Evolutionary conservation across 1,139 yeast species (phyloP).

Genomic region (Saccharomyces hybrid): DNA sequence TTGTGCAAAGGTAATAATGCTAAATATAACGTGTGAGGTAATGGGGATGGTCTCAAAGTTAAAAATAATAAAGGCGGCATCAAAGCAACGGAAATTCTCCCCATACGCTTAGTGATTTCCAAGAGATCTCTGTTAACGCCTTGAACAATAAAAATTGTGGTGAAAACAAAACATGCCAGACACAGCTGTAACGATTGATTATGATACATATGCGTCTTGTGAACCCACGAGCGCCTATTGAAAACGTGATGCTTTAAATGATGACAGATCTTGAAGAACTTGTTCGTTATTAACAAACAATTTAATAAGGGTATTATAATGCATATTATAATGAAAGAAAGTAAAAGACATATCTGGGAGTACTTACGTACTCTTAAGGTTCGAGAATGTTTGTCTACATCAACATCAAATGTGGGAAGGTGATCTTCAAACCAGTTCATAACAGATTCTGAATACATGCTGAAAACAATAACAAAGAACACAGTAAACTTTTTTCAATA

Average conservation of each 20-base stretch:
- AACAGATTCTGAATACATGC: not conserved
- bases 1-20: constrained; percentile 58
- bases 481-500: not conserved
- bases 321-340: constrained; percentile 15
- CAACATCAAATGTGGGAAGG: constrained; percentile 10
- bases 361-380: constrained; percentile 4
- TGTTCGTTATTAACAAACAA: constrained; percentile 16
- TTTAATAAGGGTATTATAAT: constrained; percentile 23
- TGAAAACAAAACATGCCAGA: constrained; percentile 15
- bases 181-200: constrained; percentile 21
- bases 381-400: constrained; percentile 6
- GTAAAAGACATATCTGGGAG: constrained; percentile 7
- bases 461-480: not conserved
- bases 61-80: constrained; percentile 59
- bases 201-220: constrained; percentile 22
- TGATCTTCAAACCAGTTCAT: not conserved
- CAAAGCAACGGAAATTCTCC: constrained; percentile 55
- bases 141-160: not conserved
- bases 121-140: constrained; percentile 17
- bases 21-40: constrained; percentile 50
- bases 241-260: constrained; percentile 20
- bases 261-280: constrained; percentile 21
- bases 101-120: constrained; percentile 32
- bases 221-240: constrained; percentile 16
- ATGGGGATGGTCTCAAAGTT: constrained; percentile 53